phyloP scores from a whole-genome alignment of 1,284 basidiomycete species.

The Trichosporon faecale region DNA sequence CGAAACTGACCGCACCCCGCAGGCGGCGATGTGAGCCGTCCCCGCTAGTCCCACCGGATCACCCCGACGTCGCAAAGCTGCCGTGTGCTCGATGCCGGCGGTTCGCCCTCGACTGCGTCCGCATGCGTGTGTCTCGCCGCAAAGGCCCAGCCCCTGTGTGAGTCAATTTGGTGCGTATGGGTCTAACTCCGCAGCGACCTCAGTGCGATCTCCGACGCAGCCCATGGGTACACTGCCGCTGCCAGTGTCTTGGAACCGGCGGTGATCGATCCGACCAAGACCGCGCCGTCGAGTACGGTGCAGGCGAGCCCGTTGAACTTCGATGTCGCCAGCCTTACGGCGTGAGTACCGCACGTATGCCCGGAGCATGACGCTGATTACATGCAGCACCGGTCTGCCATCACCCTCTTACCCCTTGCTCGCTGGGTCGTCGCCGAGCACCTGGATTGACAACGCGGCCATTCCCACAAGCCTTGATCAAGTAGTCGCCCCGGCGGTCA shows the following conservation, averaged over 20 bases:
- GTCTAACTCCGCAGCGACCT: slow-evolving; percentile 14
- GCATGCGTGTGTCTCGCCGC: slow-evolving; percentile 35
- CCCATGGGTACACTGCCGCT: slow-evolving; percentile 27
- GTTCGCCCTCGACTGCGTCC: slow-evolving; percentile 43
- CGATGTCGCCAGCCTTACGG: neutral
- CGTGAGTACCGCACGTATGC: neutral
- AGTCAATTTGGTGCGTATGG: slow-evolving; percentile 14
- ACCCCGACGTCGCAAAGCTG: slow-evolving; percentile 44
- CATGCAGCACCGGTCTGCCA: neutral
- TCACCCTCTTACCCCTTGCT: slow-evolving; percentile 18
- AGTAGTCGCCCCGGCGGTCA: slow-evolving; percentile 31
- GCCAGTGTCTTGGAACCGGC: neutral
- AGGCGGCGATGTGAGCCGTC: slow-evolving; percentile 48
- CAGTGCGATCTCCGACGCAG: slow-evolving; percentile 39
- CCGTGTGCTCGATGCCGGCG: slow-evolving; percentile 45
- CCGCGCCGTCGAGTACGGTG: neutral
- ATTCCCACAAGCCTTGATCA: slow-evolving; percentile 39
- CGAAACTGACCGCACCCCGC: slow-evolving; percentile 31
- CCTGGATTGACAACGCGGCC: slow-evolving; percentile 10
- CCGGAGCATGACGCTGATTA: neutral
- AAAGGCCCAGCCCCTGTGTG: slow-evolving; percentile 47
- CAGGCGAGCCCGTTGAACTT: neutral
- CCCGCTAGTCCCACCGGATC: slow-evolving; percentile 41
- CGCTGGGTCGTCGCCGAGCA: slow-evolving; percentile 14
- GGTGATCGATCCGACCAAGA: neutral